Base-by-base conservation (phyloP, 2,329 filamentous ascomycete genomes). In the Beauveria bassiana region DNA sequence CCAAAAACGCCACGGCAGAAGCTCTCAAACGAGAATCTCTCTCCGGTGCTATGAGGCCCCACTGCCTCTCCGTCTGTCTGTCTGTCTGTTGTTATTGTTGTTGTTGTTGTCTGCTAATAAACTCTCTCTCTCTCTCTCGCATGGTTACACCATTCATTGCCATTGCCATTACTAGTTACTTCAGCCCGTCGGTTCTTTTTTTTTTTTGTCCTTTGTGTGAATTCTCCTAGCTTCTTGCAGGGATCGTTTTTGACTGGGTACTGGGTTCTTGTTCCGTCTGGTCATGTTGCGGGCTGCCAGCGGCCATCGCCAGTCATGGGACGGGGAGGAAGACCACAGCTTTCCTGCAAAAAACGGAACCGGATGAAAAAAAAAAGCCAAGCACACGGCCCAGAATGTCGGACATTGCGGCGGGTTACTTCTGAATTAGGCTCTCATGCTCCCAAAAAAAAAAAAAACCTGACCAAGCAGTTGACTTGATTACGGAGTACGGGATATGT, bases 1-100 rank as follows among this genome's bases (percentile, higher is more conserved):
- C 58, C 42, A 60, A 61, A 47, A 47, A 61, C 52, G 60, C 60
- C 52, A 61, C 60, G 60, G 52, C 60, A 57, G 53, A 57, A 57
- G 38, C 45, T 45, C 59, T 61, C 60, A 61, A 61, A 61, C 60
- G 26, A 61, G 60, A 38, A 51, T 5, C 46, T 57, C 46, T 61
- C 52, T 56, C 60, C 60, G 60, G 43, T 57, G 53, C 53, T 53
- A 61, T 20, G 53, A 52, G 60, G 60, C 53, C 60, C 60, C 51
- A 56, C 60, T 38, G 46, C 51, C 26, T 43, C 22, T 38, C 34
- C 14, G 1, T 38, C 34, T 38, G 1, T 38, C 34, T 26, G 24
- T 26, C 24, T 26, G 24, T 5, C 24, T 26, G 24, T 22, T 22
- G 22, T 22, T 22, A 2, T 22, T 22, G 2, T 22, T 22, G 22